Evolutionary conservation across 1,284 basidiomycete species (phyloP).

Genomic region (Wallemia hederae): DNA sequence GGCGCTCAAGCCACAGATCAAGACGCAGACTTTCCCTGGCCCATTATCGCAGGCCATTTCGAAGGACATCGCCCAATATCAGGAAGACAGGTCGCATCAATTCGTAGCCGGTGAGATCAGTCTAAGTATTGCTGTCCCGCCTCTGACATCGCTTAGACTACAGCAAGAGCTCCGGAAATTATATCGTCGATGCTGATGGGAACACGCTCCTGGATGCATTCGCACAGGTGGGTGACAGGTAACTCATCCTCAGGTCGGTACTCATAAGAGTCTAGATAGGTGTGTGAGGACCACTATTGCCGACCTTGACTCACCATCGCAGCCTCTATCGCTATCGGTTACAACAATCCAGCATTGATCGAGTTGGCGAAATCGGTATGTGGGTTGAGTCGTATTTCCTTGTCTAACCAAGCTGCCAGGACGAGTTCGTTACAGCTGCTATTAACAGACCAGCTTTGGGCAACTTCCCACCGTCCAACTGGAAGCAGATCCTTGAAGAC

Average conservation of each 20-base stretch:
- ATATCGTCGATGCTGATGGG: slow-evolving; percentile 24
- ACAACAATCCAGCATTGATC: slow-evolving; percentile 22
- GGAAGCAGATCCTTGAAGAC: slow-evolving; percentile 19
- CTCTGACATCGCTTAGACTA: not conserved
- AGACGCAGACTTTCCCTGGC: not conserved
- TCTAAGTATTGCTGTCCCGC: not conserved
- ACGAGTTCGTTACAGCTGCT: slow-evolving; percentile 17
- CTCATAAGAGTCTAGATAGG: not conserved
- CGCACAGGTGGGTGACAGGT: slow-evolving; percentile 17
- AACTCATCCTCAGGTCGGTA: slow-evolving; percentile 6
- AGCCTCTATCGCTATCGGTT: slow-evolving; percentile 20
- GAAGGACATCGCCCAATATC: not conserved
- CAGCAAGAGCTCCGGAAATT: slow-evolving; percentile 17
- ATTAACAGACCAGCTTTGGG: slow-evolving; percentile 25
- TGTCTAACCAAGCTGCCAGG: slow-evolving; percentile 7
- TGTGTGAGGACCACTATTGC: not conserved
- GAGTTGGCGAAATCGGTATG: slow-evolving; percentile 16
- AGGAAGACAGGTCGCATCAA: not conserved
- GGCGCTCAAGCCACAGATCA: not conserved
- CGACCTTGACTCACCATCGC: slow-evolving; percentile 7
- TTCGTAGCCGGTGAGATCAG: not conserved
- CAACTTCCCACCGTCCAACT: slow-evolving; percentile 22
- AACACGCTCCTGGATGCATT: slow-evolving; percentile 25
- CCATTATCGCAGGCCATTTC: not conserved
- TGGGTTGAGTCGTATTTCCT: not conserved